A percentile compares a stretch with the other conserved stretches of the same genome.
Conservation (phyloP, 1,284 basidiomycete species). For the Puccinia coronata region DNA sequence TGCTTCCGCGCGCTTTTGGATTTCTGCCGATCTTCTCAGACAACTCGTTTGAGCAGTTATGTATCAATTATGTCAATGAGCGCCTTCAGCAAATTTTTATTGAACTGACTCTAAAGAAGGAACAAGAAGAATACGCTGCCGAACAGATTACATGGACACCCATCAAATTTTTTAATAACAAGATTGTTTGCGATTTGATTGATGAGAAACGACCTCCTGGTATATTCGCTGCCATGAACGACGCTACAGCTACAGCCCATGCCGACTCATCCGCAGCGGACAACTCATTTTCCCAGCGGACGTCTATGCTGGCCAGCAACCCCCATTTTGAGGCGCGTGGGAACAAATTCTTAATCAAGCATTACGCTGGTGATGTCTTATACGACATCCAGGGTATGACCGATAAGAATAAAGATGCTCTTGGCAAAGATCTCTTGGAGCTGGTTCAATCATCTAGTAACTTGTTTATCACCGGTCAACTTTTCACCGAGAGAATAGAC, state of each 20-base stretch:
- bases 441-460: slow-evolving; percentile 78
- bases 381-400: slow-evolving; percentile 98
- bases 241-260: slow-evolving; percentile 96
- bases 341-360: slow-evolving; percentile 82
- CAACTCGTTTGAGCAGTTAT: slow-evolving; percentile 98
- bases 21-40: slow-evolving; percentile 66
- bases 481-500: slow-evolving; percentile 95
- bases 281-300: slow-evolving; percentile 92
- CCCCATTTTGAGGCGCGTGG: slow-evolving; percentile 91
- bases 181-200: slow-evolving; percentile 94
- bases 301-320: slow-evolving; percentile 67
- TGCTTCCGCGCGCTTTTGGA: slow-evolving; percentile 76
- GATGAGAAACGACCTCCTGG: slow-evolving; percentile 95
- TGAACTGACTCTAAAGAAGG: slow-evolving; percentile 95
- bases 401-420: slow-evolving; percentile 98
- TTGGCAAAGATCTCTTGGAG: slow-evolving; percentile 92
- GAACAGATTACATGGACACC: slow-evolving; percentile 99
- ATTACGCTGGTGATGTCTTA: slow-evolving; percentile 98
- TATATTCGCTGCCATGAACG: slow-evolving; percentile 96
- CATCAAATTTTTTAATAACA: slow-evolving; percentile 96
- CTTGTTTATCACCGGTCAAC: slow-evolving; percentile 72
- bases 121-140: slow-evolving; percentile 97
- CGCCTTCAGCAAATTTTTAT: slow-evolving; percentile 94
- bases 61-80: slow-evolving; percentile 99
- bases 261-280: slow-evolving; percentile 96